Base-by-base conservation (phyloP, 768 basidiomycete genomes). In the Pholiota conissans region DNA sequence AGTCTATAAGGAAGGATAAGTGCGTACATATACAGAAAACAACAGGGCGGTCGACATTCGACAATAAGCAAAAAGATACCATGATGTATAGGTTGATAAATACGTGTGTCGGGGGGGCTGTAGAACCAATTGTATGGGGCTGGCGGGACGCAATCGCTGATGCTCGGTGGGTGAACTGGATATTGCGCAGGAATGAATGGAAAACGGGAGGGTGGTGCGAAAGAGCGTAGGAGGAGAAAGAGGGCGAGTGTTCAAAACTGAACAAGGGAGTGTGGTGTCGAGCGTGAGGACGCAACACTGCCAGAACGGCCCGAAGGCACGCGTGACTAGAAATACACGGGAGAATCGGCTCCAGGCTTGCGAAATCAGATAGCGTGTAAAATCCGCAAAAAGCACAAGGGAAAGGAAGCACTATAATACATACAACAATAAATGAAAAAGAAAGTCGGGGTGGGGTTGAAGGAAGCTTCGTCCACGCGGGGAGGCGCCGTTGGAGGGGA, bases 401-500 rank as follows among this genome's bases (percentile, higher is more conserved):
- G n/a, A 54, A 46, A 58, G 24, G 35, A 46, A 29, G 42, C 46
- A 34, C 46, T 55, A 61, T 63, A 57, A 67, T 63, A 67, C 64
- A 65, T 65, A 65, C 64, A 67, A 60, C 58, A 65, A 65, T 63
- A 67, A n/a, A 67, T 56, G 53, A 61, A 63, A 61, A 51, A 32
- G 37, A n/a, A n/a, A 18, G 29, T 28, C 22, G 51, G n/a, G n/a
- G n/a, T n/a, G n/a, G n/a, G n/a, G n/a, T 9, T 45, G 14, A 16
- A 20, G 14, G 10, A 39, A 52, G 57, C 30, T 30, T 37, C 24
- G 55, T 49, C 28, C 40, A 45, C 40, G 40, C 18, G 45, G n/a
- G n/a, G 22, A 18, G 26, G 16, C 48, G 32, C 49, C n/a, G 18
- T 42, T 27, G 32, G 47, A 47, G 32, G 46, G 26, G 34, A 35